These are phyloP conservation scores for Hypomontagnella submonticulosa DNA, from an alignment of 495 filamentous ascomycete species.

Conservation along the genomic window DNA sequence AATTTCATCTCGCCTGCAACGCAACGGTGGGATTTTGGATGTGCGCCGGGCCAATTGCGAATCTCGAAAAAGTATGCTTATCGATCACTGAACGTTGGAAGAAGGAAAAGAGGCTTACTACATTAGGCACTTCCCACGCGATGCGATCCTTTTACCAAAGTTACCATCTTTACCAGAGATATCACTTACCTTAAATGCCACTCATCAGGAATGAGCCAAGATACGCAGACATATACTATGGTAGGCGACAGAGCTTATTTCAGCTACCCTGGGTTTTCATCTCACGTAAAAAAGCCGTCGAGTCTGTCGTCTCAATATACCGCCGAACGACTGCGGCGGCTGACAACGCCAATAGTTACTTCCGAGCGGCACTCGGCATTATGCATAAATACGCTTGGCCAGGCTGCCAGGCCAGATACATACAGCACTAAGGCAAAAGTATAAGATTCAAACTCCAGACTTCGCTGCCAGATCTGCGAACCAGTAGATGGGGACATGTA, in stretches of 20 bases:
- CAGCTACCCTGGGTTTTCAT: slow-evolving; percentile 11
- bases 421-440: background rate
- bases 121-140: slow-evolving; percentile 21
- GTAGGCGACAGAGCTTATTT: slow-evolving; percentile 5
- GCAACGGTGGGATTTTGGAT: slow-evolving; percentile 34
- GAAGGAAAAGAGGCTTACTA: slow-evolving; percentile 34
- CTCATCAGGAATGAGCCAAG: background rate
- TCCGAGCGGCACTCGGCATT: slow-evolving; percentile 10
- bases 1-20: slow-evolving; percentile 40
- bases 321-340: slow-evolving; percentile 29
- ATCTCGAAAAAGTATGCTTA: slow-evolving; percentile 23
- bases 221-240: slow-evolving; percentile 6
- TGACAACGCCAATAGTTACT: slow-evolving; percentile 7
- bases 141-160: slow-evolving; percentile 30
- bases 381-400: slow-evolving; percentile 4
- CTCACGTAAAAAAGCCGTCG: background rate
- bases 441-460: no score
- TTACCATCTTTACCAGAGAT: slow-evolving; percentile 15
- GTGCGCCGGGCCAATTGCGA: slow-evolving; percentile 12
- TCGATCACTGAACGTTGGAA: slow-evolving; percentile 28
- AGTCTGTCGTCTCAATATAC: slow-evolving; percentile 7
- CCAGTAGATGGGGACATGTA: slow-evolving; percentile 27
- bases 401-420: background rate
- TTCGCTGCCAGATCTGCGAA: slow-evolving; percentile 1
- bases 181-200: slow-evolving; percentile 23